Percentiles rank a stretch among this genome's conserved stretches.
Conservation (phyloP, 352 stramenopile species). For the Phytophthora colocasiae region DNA sequence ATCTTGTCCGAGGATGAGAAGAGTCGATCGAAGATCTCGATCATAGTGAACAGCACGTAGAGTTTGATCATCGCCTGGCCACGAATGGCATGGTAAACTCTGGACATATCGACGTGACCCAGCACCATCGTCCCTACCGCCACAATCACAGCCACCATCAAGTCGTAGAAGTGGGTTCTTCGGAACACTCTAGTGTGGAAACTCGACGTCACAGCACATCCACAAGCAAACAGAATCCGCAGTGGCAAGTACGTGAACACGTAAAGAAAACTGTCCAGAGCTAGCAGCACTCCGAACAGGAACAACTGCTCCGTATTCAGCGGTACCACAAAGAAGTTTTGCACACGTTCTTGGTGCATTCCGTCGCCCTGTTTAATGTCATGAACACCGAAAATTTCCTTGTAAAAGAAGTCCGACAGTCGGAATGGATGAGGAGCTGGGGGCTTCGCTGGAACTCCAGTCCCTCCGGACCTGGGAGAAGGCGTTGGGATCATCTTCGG, state of each 20-base stretch:
- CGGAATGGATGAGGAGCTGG: conserved; percentile 60
- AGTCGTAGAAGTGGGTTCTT: conserved; percentile 92
- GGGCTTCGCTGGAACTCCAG: conserved; percentile 10
- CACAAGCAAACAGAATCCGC: conserved; percentile 84
- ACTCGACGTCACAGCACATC: conserved; percentile 76
- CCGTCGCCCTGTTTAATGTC: conserved; percentile 81
- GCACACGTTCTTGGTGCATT: conserved; percentile 80
- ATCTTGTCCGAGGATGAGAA: conserved; percentile 98
- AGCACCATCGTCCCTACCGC: conserved; percentile 78
- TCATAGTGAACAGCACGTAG: conserved; percentile 98
- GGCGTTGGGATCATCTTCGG: conserved; percentile 1
- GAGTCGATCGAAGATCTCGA: conserved; percentile 98
- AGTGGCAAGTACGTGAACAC: conserved; percentile 97
- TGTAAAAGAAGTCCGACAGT: conserved; percentile 84
- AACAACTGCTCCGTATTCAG: conserved; percentile 89
- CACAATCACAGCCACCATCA: conserved; percentile 91
- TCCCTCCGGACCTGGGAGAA: conserved; percentile 11
- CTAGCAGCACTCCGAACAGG: conserved; percentile 95
- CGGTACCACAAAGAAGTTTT: conserved; percentile 84
- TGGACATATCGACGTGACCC: conserved; percentile 94
- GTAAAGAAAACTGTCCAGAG: conserved; percentile 98
- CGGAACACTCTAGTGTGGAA: conserved; percentile 81
- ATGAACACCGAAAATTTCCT: conserved; percentile 86
- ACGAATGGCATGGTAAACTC: conserved; percentile 98
- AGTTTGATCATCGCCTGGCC: conserved; percentile 99